phyloP scores from a whole-genome alignment of 768 basidiomycete species.

The Chiua virens region DNA sequence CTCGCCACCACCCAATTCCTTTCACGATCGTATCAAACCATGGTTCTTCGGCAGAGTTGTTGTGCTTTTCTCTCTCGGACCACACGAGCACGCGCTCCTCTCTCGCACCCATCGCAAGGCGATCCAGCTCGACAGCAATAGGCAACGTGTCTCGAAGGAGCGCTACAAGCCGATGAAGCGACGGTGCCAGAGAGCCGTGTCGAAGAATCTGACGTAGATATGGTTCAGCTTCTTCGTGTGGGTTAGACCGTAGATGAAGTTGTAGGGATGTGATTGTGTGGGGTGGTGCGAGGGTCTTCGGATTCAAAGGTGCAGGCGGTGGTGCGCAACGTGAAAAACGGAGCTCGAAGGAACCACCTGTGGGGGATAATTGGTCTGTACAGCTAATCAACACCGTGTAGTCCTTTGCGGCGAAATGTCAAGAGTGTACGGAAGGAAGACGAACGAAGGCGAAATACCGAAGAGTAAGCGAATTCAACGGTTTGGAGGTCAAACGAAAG shows the following conservation, averaged over 20 bases:
- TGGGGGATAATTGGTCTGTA: conserved; percentile 68
- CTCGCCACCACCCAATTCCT: conserved; percentile 78
- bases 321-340: conserved; percentile 58
- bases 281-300: conserved; percentile 24
- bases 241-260: conserved; percentile 44
- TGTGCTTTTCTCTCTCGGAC: conserved; percentile 16
- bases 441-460: conserved; percentile 36
- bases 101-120: conserved; percentile 40
- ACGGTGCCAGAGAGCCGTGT: conserved; percentile 62
- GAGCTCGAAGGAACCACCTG: conserved; percentile 71
- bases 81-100: conserved; percentile 12
- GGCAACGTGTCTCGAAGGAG: conserved; percentile 78
- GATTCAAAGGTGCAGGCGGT: conserved; percentile 2
- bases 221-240: conserved; percentile 77
- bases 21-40: conserved; percentile 72
- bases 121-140: conserved; percentile 69
- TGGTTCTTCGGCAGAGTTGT: conserved; percentile 17
- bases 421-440: not conserved
- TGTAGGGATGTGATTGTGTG: conserved; percentile 34
- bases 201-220: conserved; percentile 73
- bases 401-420: conserved; percentile 41
- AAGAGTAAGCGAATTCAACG: conserved; percentile 83
- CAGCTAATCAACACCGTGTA: conserved; percentile 79
- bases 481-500: conserved; percentile 90
- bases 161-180: conserved; percentile 64